Percentiles rank a stretch among this genome's conserved stretches.
phyloP scores from a whole-genome alignment of 495 filamentous ascomycete genomes.

The Lepraria neglecta region DNA sequence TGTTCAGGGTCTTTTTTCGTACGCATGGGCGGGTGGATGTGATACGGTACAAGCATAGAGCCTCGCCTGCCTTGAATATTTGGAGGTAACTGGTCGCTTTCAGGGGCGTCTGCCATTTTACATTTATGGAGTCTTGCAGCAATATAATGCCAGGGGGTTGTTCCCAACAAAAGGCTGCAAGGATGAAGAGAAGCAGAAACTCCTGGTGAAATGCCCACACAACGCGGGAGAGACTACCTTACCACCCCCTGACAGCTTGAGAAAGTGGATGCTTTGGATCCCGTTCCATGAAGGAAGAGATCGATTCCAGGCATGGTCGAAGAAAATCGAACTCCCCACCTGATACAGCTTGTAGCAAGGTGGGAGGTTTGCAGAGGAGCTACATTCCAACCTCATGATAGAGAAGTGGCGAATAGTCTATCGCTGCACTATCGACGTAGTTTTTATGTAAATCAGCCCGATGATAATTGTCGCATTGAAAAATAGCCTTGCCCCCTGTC shows the following conservation, averaged over 20 bases:
- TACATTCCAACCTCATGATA: not conserved
- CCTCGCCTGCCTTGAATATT: not conserved
- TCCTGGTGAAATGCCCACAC: too few species aligned
- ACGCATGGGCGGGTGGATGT: not conserved
- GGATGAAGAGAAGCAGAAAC: not conserved
- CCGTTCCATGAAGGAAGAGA: too few species aligned
- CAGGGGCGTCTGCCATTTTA: too few species aligned
- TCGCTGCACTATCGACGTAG: not conserved
- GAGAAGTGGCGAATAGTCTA: constrained; percentile 3
- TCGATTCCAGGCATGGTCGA: not conserved
- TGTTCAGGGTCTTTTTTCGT: not conserved
- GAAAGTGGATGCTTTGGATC: not conserved
- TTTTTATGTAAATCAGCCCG: constrained; percentile 7
- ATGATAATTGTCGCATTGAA: constrained; percentile 5
- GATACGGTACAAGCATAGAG: not conserved
- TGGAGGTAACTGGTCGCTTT: too few species aligned
- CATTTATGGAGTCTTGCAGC: not conserved
- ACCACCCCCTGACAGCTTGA: too few species aligned
- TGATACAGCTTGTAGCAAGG: not conserved
- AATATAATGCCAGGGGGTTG: not conserved
- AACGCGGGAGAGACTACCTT: not conserved
- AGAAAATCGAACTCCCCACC: too few species aligned
- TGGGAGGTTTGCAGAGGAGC: not conserved
- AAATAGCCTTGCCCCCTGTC: constrained; percentile 4
- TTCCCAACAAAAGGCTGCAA: not conserved